Base-by-base conservation (phyloP, 768 basidiomycete species). In the Filobasidium wieringae region DNA sequence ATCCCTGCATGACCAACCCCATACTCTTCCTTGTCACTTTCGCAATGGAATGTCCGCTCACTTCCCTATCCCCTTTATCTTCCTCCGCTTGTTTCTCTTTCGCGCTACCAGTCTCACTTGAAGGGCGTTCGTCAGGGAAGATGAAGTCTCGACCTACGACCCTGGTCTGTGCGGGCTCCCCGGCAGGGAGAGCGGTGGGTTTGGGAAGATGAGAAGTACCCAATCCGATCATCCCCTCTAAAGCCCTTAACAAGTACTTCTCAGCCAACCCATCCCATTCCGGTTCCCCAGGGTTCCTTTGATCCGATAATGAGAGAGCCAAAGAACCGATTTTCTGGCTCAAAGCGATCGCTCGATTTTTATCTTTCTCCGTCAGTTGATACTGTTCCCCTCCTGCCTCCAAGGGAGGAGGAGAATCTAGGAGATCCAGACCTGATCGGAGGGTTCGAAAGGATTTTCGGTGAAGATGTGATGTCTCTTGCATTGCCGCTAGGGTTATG, bases 1-100 rank as follows among this genome's bases (percentile, higher is more conserved):
- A 56, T 3, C 62, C 56, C 60, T 72, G 69, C 72, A 73, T 71
- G 26, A 69, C 71, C 58, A 71, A 67, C 7, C 69, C 72, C 55
- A 73, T 57, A 9, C 69, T 69, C 15, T 67, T 55, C 53, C 63
- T 64, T 40, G 70, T 66, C 24, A 73, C 65, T 34, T 62, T 57
- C 24, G 68, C 69, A 19, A 58, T 33, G 22, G 49, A 51, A 1
- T 47, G 47, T 17, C 56, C 56, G 31, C 50, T 37, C 7, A 57
- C 32, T 27, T 57, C 56, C 24, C 26, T 30, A 37, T 51, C 49
- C n/a, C 50, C 56, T 30, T 57, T 47, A 17, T 34, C 49, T 11
- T 50, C 24, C 17, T 11, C n/a, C 19, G 39, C 7, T 8, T 14
- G 8, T 11, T n/a, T 40, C 12, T 33, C 59, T 12, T 47, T n/a